Evolutionary conservation across 495 filamentous ascomycete genomes (phyloP), one percentile per base, ranked within the genome.

Genomic region (Cairneyella variabilis): DNA sequence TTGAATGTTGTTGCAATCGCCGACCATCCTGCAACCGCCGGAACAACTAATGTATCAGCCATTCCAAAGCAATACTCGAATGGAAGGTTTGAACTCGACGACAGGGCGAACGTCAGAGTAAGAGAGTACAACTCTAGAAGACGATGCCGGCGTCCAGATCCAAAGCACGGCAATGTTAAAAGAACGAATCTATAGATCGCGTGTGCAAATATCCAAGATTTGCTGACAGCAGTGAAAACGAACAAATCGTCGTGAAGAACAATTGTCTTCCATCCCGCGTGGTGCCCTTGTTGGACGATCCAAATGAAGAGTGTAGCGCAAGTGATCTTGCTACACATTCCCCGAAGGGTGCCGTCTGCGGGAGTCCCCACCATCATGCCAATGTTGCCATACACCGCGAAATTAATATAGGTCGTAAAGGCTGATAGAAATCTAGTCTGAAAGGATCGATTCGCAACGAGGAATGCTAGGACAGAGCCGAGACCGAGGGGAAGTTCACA

Each of bases 21-120:
- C 32, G 48, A 51, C 48, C 48, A 51, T 26, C 10, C 48, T 40
- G 48, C 48, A 25, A 41, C 27, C 34, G 37, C 11, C 21, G 48
- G 48, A 22, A 51, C 48, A 39, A 51, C 48, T 23, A 51, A 51
- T 10, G 48, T 51, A 51, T 51, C 48, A 3, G 48, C 48, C 48
- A 39, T 40, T 40, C 48, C 48, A 51, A 51, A 51, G 30, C 48
- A 39, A 50, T 40, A 40, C 48, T 51, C 48, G 37, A 51, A 51
- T 16, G 34, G 34, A 23, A 51, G 34, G 21, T 40, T 23, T 27
- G 34, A 27, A 51, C 3, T 41, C 36, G 7, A 26, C 8, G 48
- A 39, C 4, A 51, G 12, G 21, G 37, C 30, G 21, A 39, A 51
- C 21, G 48, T 51, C 21, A 51, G 34, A 27, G 34, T 40, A n/a